Evolutionary conservation across 2,329 filamentous ascomycete species (phyloP).

Genomic region (Nemania sp.): DNA sequence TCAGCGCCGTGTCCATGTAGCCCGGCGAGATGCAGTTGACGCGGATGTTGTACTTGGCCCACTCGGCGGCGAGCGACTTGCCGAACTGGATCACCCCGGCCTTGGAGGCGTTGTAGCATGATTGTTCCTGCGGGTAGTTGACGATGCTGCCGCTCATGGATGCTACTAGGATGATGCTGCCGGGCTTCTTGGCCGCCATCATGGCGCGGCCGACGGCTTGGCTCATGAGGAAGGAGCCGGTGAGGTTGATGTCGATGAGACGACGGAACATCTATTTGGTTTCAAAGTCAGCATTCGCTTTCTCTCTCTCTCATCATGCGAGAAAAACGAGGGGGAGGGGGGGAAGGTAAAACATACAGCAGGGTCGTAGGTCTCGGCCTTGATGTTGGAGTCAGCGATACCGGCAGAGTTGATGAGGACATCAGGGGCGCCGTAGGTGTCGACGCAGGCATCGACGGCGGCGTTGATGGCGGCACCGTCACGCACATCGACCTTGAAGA

Average conservation of each 20-base stretch:
- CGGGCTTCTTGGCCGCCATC: conserved; percentile 78
- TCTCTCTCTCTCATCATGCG: not conserved
- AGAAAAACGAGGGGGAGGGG: not conserved
- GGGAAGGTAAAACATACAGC: conserved; percentile 51
- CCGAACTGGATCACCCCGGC: conserved; percentile 82
- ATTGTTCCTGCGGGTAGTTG: conserved; percentile 88
- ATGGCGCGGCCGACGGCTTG: conserved; percentile 78
- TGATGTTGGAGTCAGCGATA: conserved; percentile 86
- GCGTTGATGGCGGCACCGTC: conserved; percentile 77
- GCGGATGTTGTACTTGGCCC: conserved; percentile 83
- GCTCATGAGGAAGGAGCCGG: conserved; percentile 80
- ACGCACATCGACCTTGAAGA: conserved; percentile 84
- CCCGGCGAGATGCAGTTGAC: conserved; percentile 88
- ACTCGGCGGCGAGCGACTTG: conserved; percentile 85
- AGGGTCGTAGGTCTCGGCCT: conserved; percentile 80
- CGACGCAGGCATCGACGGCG: conserved; percentile 74
- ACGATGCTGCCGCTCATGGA: conserved; percentile 87
- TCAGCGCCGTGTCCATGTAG: conserved; percentile 88
- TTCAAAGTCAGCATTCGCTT: conserved; percentile 1
- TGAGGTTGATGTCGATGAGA: conserved; percentile 85
- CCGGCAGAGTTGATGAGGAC: conserved; percentile 84
- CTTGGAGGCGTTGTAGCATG: conserved; percentile 87
- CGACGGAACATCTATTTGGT: conserved; percentile 76
- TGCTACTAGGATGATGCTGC: conserved; percentile 80
- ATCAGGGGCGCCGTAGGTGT: conserved; percentile 76